phyloP scores from a whole-genome alignment of 768 basidiomycete species.

The Pisolithus microcarpus region DNA sequence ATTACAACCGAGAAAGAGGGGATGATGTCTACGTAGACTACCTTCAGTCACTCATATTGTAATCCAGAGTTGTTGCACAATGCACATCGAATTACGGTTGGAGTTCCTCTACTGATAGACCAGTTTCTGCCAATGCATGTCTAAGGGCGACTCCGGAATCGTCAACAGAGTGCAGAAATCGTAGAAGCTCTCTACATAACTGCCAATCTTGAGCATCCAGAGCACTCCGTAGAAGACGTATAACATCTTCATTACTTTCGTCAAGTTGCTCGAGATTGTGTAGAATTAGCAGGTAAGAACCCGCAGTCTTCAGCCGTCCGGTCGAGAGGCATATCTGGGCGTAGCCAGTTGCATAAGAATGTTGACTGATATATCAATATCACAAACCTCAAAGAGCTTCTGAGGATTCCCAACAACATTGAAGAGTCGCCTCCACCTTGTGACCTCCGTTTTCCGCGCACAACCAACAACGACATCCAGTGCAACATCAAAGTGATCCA shows the following conservation, averaged over 20 bases:
- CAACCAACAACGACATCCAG: conserved; percentile 94
- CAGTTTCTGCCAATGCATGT: conserved; percentile 51
- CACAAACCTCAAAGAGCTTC: conserved; percentile 77
- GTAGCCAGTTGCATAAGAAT: neutral
- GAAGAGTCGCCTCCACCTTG: conserved; percentile 84
- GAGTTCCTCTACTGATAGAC: conserved; percentile 20
- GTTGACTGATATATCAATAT: neutral
- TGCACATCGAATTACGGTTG: neutral
- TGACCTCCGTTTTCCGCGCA: conserved; percentile 92
- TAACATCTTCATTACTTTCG: conserved; percentile 67
- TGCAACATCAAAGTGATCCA: conserved; percentile 89
- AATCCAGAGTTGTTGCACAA: too few relatives aligned
- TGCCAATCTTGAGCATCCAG: conserved; percentile 79
- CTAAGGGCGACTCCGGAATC: conserved; percentile 69
- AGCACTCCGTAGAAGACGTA: conserved; percentile 72
- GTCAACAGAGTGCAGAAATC: conserved; percentile 90
- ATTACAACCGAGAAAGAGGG: too few relatives aligned
- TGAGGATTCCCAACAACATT: conserved; percentile 87
- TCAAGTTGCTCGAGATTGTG: conserved; percentile 90
- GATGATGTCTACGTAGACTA: too few relatives aligned
- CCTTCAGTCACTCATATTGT: too few relatives aligned
- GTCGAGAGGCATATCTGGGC: conserved; percentile 64
- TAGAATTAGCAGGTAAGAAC: conserved; percentile 84
- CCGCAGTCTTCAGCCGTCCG: conserved; percentile 80
- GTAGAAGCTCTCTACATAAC: conserved; percentile 83